Evolutionary conservation across 345 rosid genomes (phyloP).

Genomic region (Eutrema heterophyllum): DNA sequence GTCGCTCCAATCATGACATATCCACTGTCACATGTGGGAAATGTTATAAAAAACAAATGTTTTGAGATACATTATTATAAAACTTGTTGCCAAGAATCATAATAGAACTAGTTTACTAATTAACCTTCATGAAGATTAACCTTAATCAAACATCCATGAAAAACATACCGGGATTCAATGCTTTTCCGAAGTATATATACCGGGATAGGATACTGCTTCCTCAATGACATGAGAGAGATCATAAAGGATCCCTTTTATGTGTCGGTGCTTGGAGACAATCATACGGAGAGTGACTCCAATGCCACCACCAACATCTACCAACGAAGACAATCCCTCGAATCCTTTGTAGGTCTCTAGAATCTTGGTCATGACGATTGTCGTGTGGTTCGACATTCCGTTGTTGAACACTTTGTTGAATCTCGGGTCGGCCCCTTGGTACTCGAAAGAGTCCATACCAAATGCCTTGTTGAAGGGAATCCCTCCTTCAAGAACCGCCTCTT

Average conservation of each 20-base stretch:
- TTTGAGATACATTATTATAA: neutral
- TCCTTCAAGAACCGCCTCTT: conserved; percentile 72
- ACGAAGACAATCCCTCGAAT: conserved; percentile 47
- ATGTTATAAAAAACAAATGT: neutral
- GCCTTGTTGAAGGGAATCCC: conserved; percentile 73
- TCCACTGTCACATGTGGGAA: conserved; percentile 47
- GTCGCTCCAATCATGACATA: conserved; percentile 87
- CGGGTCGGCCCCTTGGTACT: conserved; percentile 61
- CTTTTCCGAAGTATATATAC: neutral
- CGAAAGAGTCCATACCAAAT: conserved; percentile 62
- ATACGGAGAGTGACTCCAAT: conserved; percentile 58
- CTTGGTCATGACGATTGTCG: conserved; percentile 63
- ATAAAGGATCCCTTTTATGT: conserved; percentile 65
- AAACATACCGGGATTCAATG: neutral
- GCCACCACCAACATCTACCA: conserved; percentile 89
- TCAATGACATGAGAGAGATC: conserved; percentile 66
- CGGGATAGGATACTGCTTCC: conserved; percentile 14
- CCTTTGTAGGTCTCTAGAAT: conserved; percentile 63
- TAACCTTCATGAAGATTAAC: conserved; percentile 71
- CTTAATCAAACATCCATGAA: neutral
- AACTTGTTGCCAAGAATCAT: neutral
- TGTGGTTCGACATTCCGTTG: conserved; percentile 60
- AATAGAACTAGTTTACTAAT: neutral
- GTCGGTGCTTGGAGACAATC: conserved; percentile 59
- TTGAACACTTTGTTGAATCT: conserved; percentile 73